Base-by-base conservation (phyloP, 2,329 filamentous ascomycete species). In the Alternaria sp. region DNA sequence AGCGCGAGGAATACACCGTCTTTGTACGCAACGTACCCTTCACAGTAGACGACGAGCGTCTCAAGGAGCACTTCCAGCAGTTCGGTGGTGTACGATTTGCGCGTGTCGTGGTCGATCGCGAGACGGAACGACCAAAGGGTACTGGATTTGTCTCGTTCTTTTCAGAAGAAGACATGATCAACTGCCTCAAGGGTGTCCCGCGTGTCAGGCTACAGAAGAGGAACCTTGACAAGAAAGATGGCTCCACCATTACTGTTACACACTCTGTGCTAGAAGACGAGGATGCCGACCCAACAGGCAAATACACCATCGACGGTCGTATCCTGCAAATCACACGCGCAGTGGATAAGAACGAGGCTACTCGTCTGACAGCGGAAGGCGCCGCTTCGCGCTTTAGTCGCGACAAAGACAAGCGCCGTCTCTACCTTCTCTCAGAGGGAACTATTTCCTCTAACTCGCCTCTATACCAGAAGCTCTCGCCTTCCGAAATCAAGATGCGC, bases 11-110 rank as follows among this genome's bases (percentile, higher is more conserved):
- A 2, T 87, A 87, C 34, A 97, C 93, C 0, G 79, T 98, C 13
- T 99, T 99, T 79, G 85, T 99, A 69, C 92, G 95, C 66, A 99
- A 99, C 73, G 82, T 99, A 11, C 94, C 96, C 0, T 99, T 96
- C 77, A 93, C 90, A 2, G 88, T 88, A 41, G 90, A 90, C 17
- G 93, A 99, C 69, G 89, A 93, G 51, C 84, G 87, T 48, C 85
- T 99, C 42, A 90, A 93, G 73, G 84, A 88, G 50, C 94, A 97
- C 75, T 99, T 99, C 72, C 82, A 82, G n/a, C 84, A 89, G 70
- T 98, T 99, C 71, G 96, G 95, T 26, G 85, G 85, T n/a, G 82
- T 97, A 37, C 87, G 93, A 36, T 99, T 98, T 75, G 95, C 94
- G 5, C 86, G 96, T 65, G 89, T 97, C 9, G 96, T 99, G 36